A percentile compares a stretch with the other conserved stretches of the same genome.
Evolutionary conservation across 2,329 filamentous ascomycete genomes (phyloP).

Genomic region (Fonsecaea nubica): DNA sequence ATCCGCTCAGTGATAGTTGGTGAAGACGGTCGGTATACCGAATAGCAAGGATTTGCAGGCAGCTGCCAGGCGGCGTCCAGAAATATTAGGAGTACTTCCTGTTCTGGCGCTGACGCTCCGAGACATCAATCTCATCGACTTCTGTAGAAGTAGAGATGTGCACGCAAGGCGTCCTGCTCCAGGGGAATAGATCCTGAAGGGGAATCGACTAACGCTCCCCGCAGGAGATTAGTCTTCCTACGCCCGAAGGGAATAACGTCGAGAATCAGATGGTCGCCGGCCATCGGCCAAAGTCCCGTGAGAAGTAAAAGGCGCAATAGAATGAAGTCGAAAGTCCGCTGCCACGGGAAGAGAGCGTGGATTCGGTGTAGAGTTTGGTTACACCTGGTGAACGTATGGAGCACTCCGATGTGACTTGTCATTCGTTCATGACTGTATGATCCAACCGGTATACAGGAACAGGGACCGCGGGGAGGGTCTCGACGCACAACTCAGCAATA

Average conservation of each 20-base stretch:
- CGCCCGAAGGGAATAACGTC: neutral
- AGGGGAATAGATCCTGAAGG: neutral
- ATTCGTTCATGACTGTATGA: neutral
- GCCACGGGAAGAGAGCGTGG: neutral
- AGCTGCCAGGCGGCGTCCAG: neutral
- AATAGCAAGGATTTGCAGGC: neutral
- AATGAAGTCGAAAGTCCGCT: neutral
- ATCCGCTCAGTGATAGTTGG: neutral
- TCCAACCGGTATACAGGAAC: neutral
- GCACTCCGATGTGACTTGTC: neutral
- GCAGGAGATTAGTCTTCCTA: neutral
- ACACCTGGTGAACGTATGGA: neutral
- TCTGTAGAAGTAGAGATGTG: neutral
- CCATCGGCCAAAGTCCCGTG: neutral
- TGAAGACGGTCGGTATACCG: neutral
- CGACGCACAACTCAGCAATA: neutral
- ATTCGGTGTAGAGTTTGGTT: neutral
- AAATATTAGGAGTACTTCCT: neutral
- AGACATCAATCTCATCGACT: constrained; percentile 4
- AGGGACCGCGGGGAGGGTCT: neutral
- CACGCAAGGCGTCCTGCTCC: neutral
- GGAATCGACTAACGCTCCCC: neutral
- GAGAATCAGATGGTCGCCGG: neutral
- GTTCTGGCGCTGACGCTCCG: neutral
- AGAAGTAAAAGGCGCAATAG: neutral